phyloP scores from a whole-genome alignment of 331 rosid species.

The Saraca asoca region DNA sequence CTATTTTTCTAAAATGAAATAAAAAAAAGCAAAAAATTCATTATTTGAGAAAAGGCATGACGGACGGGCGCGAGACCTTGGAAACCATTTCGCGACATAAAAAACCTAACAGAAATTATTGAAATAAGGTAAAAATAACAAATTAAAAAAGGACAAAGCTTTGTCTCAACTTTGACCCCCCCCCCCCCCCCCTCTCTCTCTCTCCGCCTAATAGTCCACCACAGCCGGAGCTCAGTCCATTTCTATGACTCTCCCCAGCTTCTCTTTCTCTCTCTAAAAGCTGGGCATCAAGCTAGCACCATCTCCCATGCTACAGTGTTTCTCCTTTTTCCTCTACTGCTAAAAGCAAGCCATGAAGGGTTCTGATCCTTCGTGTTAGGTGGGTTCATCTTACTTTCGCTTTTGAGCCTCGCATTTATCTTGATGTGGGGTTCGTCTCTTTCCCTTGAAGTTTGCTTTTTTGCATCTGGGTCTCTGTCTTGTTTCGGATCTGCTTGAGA shows the following conservation, averaged over 20 bases:
- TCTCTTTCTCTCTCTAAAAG: conserved; percentile 9
- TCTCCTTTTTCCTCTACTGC: conserved; percentile 38
- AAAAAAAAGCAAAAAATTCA: neutral
- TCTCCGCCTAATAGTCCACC: conserved; percentile 49
- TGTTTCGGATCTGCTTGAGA: conserved; percentile 61
- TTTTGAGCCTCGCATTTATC: conserved; percentile 38
- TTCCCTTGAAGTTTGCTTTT: conserved; percentile 36
- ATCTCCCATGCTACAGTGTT: conserved; percentile 41
- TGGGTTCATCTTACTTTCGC: conserved; percentile 49
- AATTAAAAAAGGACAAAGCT: conserved; percentile 15
- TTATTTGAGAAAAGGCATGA: conserved; percentile 43
- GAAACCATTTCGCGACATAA: conserved; percentile 46
- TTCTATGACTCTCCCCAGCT: conserved; percentile 36
- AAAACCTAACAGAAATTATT: conserved; percentile 41
- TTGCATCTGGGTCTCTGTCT: conserved; percentile 52
- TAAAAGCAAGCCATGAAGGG: conserved; percentile 48
- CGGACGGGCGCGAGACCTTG: conserved; percentile 48
- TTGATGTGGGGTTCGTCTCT: conserved; percentile 27
- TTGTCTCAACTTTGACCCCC: conserved; percentile 60
- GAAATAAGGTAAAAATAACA: neutral
- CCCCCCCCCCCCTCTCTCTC: conserved; percentile 34
- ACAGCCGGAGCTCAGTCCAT: conserved; percentile 39
- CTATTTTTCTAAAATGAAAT: neutral
- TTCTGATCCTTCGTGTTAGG: conserved; percentile 55
- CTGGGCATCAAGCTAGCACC: conserved; percentile 15